Percentiles rank a stretch among this genome's conserved stretches.
phyloP scores from a whole-genome alignment of 805 yeast species.

The Nakazawaea ishiwadae region DNA sequence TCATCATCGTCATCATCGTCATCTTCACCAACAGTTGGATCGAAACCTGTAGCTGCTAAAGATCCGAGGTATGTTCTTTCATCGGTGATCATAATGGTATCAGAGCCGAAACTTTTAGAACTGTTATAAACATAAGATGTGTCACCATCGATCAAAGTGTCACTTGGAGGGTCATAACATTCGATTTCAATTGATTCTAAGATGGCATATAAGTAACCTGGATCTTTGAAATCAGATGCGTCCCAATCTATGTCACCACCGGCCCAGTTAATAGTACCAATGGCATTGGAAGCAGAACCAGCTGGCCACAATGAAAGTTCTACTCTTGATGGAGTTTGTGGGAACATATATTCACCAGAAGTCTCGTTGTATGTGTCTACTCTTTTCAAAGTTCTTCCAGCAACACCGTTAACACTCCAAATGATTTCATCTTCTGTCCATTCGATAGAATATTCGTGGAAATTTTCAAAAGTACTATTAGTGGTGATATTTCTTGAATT shows the following conservation, averaged over 20 bases:
- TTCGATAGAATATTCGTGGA: slow-evolving; percentile 73
- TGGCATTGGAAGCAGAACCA: slow-evolving; percentile 48
- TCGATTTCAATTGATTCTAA: slow-evolving; percentile 55
- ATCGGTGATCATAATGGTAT: slow-evolving; percentile 56
- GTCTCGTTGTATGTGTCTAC: slow-evolving; percentile 63
- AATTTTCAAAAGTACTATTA: slow-evolving; percentile 56
- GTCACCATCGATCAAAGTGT: slow-evolving; percentile 38
- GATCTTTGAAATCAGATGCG: slow-evolving; percentile 61
- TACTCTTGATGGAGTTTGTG: slow-evolving; percentile 72
- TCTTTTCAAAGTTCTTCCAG: slow-evolving; percentile 60
- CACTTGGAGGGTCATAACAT: slow-evolving; percentile 71
- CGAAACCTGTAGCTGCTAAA: slow-evolving; percentile 60
- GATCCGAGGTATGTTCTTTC: slow-evolving; percentile 54
- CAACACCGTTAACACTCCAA: slow-evolving; percentile 72
- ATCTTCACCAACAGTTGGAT: slow-evolving; percentile 38
- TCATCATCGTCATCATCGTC: slow-evolving; percentile 12
- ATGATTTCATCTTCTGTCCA: slow-evolving; percentile 70
- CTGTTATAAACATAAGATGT: slow-evolving; percentile 51
- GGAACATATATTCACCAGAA: slow-evolving; percentile 47
- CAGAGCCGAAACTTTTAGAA: slow-evolving; percentile 41
- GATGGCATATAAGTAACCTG: slow-evolving; percentile 78
- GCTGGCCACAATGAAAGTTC: slow-evolving; percentile 80
- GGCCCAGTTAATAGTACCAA: slow-evolving; percentile 77
- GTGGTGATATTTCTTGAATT: slow-evolving; percentile 45
- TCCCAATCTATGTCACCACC: slow-evolving; percentile 88